Conservation (phyloP, 139 green algal genomes). For the Diplosphaera chodatii region DNA sequence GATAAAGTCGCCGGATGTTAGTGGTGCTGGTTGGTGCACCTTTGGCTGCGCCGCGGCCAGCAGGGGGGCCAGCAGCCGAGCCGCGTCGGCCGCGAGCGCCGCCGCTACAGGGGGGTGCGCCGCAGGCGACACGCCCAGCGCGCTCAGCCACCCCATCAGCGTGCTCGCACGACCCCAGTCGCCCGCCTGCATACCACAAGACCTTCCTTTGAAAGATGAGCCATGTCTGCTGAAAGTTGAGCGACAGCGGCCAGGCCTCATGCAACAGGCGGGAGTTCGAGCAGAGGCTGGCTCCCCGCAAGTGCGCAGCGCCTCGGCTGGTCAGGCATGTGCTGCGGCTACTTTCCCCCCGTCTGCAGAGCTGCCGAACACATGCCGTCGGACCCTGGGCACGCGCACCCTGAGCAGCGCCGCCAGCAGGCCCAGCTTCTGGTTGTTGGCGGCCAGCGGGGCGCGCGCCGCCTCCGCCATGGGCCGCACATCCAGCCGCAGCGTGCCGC, state of each 20-base stretch:
- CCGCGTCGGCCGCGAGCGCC: conserved; percentile 18
- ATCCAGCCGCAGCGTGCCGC: conserved; percentile 43
- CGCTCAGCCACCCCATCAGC: conserved; percentile 33
- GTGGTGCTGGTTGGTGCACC: too few species aligned
- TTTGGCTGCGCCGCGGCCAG: background rate
- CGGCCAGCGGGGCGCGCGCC: conserved; percentile 12
- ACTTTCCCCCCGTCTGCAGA: too few species aligned
- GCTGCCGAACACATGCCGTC: too few species aligned
- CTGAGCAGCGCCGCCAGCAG: conserved; percentile 48
- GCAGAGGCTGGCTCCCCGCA: too few species aligned
- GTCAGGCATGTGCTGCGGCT: too few species aligned
- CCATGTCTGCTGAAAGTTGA: too few species aligned
- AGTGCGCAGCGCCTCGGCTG: too few species aligned
- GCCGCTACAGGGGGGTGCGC: conserved; percentile 29
- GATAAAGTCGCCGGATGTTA: too few species aligned
- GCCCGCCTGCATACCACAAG: conserved; percentile 30
- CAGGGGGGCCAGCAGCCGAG: background rate
- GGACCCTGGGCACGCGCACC: conserved; percentile 5
- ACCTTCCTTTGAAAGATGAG: background rate
- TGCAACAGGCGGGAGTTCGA: too few species aligned
- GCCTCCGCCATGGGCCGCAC: conserved; percentile 8
- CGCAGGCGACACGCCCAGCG: conserved; percentile 32
- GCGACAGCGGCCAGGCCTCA: too few species aligned
- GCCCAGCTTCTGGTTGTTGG: conserved; percentile 38
- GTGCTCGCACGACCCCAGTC: conserved; percentile 27